Percentiles rank a stretch among this genome's conserved stretches.
Evolutionary conservation across 345 rosid genomes (phyloP).

Genomic region (Boechera retrofracta): DNA sequence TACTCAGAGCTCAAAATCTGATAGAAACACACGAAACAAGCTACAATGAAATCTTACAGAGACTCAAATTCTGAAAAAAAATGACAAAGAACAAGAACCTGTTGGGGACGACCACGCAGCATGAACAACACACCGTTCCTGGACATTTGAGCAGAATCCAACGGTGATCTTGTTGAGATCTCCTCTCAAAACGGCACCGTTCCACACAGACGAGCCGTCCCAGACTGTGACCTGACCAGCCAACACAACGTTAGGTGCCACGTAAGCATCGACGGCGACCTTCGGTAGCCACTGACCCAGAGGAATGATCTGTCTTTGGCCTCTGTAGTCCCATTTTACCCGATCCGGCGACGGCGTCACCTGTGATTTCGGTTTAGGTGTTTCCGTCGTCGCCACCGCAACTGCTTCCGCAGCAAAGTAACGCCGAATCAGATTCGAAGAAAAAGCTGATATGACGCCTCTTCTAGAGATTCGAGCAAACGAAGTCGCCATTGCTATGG

Average conservation of each 20-base stretch:
- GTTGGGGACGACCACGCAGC: conserved; percentile 99
- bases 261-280: conserved; percentile 94
- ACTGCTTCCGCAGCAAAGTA: conserved; percentile 45
- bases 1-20: not conserved
- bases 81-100: conserved; percentile 52
- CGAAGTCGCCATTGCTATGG: conserved; percentile 29
- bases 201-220: conserved; percentile 97
- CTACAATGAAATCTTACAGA: conserved; percentile 2
- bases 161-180: conserved; percentile 94
- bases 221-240: conserved; percentile 89
- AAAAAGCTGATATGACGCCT: not conserved
- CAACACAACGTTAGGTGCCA: conserved; percentile 92
- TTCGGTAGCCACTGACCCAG: conserved; percentile 95
- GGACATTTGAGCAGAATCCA: conserved; percentile 94
- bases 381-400: conserved; percentile 57
- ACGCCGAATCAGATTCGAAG: conserved; percentile 42
- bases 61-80: not conserved
- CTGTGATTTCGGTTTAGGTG: conserved; percentile 48
- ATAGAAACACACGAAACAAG: not conserved
- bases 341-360: conserved; percentile 78
- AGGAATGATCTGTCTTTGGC: conserved; percentile 92
- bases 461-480: conserved; percentile 26
- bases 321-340: conserved; percentile 96
- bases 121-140: conserved; percentile 92
- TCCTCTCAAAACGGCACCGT: conserved; percentile 87